Evolutionary conservation across 1,284 basidiomycete genomes (phyloP), one percentile per base, ranked within the genome.

Genomic region (Cronartium ribicola): DNA sequence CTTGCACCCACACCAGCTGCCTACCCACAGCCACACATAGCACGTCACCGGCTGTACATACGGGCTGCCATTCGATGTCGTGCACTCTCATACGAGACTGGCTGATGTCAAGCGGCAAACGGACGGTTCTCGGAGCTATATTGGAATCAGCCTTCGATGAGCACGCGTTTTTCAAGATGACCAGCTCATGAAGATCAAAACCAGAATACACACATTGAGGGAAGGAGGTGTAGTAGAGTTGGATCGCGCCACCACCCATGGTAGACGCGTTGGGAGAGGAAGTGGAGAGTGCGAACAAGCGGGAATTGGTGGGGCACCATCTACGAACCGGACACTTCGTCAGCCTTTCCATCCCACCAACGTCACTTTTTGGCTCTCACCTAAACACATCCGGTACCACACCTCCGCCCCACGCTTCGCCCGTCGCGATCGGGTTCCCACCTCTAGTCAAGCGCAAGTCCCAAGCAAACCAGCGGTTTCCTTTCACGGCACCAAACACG

Each of bases 61-160:
- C 20, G 14, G 69, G 69, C 39, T 72, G 69, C 70, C 70, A 72
- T 59, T 65, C 70, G 11, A 72, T 55, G 39, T 72, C 70, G 29
- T 66, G 63, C 14, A 72, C 70, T 36, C 70, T 61, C 14, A 41
- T 43, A 14, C 63, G 44, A n/a, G 62, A 57, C 60, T 55, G 55
- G 22, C 41, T 37, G n/a, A 39, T 37, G n/a, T 65, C 36, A 13
- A 22, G 29, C 41, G 70, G 70, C 10, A 72, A 65, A 37, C 60
- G 70, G 3, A 66, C 43, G 6, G 51, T 59, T 14, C 63, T 17
- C 3, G 70, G 63, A 6, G 70, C 70, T 72, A 48, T 22, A 59
- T 1, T 4, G 36, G 8, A 40, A 37, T 37, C 40, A 22, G 36
- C 14, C 0, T 51, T 62, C 40, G n/a, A 22, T 10, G 37, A 40